Evolutionary conservation across 2,329 filamentous ascomycete genomes (phyloP).

Genomic region (Colletotrichum incanum): DNA sequence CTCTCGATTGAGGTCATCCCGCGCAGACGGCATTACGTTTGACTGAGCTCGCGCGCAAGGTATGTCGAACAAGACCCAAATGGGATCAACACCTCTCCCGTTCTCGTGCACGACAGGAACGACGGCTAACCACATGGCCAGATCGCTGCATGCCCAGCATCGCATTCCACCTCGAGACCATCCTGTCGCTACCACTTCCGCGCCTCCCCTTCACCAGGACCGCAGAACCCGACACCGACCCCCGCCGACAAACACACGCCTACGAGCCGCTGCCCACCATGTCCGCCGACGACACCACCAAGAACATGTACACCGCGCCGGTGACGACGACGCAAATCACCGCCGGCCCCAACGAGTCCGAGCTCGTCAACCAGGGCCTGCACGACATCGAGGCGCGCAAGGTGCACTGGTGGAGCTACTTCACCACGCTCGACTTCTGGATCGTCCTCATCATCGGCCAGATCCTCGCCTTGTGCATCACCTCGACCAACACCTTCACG

Average conservation of each 20-base stretch:
- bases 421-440: slow-evolving; percentile 91
- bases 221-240: slow-evolving; percentile 40
- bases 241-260: slow-evolving; percentile 32
- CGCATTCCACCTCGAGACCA: slow-evolving; percentile 27
- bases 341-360: slow-evolving; percentile 48
- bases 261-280: slow-evolving; percentile 33
- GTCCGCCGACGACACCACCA: slow-evolving; percentile 30
- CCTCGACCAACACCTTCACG: slow-evolving; percentile 92
- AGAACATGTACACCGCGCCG: slow-evolving; percentile 26
- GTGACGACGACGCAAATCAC: slow-evolving; percentile 44
- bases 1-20: neutral
- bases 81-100: neutral
- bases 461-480: slow-evolving; percentile 90
- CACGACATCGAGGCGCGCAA: slow-evolving; percentile 69
- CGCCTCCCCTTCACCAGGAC: slow-evolving; percentile 46
- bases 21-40: slow-evolving; percentile 4
- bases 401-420: slow-evolving; percentile 79
- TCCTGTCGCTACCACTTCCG: slow-evolving; percentile 41
- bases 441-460: slow-evolving; percentile 86
- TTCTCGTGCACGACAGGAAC: neutral
- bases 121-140: slow-evolving; percentile 30
- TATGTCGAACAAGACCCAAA: neutral
- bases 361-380: slow-evolving; percentile 66
- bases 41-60: slow-evolving; percentile 24
- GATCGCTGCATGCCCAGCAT: slow-evolving; percentile 34